Evolutionary conservation across 176 grass and related monocot genomes (phyloP).

Genomic region (Musa acuminata): DNA sequence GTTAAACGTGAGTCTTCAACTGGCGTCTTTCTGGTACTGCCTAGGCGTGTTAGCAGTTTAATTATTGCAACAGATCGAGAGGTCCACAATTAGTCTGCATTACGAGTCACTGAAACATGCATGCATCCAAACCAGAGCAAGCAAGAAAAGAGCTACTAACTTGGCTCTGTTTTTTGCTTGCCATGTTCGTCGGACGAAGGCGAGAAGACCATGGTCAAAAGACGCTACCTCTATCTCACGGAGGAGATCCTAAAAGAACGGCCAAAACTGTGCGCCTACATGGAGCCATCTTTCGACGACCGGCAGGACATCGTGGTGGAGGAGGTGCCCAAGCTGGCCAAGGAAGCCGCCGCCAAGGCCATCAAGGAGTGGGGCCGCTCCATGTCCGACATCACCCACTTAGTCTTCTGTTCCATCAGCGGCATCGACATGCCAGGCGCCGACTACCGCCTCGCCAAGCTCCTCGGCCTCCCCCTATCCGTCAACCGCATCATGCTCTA

Average conservation of each 20-base stretch:
- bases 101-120: no score
- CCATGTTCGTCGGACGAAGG: neutral
- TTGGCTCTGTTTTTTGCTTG: no score
- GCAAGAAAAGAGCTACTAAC: no score
- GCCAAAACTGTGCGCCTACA: neutral
- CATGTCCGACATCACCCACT: neutral
- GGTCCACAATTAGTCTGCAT: no score
- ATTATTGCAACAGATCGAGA: no score
- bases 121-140: no score
- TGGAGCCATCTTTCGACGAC: constrained; percentile 3
- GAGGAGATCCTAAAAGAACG: neutral
- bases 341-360: neutral
- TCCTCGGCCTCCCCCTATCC: neutral
- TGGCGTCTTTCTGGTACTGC: no score
- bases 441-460: neutral
- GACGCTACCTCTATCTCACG: neutral
- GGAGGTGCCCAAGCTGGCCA: neutral
- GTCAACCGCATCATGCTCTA: constrained; percentile 3
- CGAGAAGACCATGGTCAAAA: neutral
- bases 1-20: no score
- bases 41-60: no score
- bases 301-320: constrained; percentile 7
- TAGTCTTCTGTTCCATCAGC: neutral
- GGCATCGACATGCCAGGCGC: no score
- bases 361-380: neutral